A percentile compares a stretch with the other conserved stretches of the same genome.
These are phyloP conservation scores for Nemania abortiva DNA, from an alignment of 2,329 filamentous ascomycete species.

Conservation along the genomic window DNA sequence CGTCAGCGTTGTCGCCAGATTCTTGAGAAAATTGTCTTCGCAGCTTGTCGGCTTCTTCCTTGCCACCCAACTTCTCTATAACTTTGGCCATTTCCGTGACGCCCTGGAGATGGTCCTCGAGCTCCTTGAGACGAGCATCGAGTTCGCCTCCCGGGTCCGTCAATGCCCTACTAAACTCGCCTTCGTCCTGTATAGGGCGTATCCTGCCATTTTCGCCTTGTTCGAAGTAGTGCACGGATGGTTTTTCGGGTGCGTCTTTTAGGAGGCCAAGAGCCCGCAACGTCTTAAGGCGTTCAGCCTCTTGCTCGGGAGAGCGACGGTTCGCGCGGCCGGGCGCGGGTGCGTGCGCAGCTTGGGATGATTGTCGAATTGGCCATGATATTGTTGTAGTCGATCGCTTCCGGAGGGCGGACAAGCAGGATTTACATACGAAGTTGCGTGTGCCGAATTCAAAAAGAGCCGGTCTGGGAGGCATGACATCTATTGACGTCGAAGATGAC, in stretches of 20 bases:
- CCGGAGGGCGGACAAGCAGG: constrained; percentile 46
- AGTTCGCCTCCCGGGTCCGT: constrained; percentile 54
- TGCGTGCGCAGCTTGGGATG: constrained; percentile 43
- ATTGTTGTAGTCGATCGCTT: constrained; percentile 37
- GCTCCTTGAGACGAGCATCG: constrained; percentile 53
- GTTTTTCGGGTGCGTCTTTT: constrained; percentile 38
- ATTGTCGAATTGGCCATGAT: constrained; percentile 47
- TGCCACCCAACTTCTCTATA: constrained; percentile 47
- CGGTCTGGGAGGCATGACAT: constrained; percentile 47
- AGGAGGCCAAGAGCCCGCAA: constrained; percentile 48
- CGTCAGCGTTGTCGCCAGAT: constrained; percentile 5
- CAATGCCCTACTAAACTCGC: constrained; percentile 58
- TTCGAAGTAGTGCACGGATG: constrained; percentile 62
- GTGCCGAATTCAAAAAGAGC: constrained; percentile 44
- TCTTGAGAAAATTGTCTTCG: constrained; percentile 45
- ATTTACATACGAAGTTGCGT: constrained; percentile 50
- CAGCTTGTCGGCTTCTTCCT: constrained; percentile 49
- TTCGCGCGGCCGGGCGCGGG: constrained; percentile 34
- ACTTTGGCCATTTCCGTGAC: constrained; percentile 44
- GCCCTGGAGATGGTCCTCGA: constrained; percentile 55
- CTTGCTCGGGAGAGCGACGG: constrained; percentile 41
- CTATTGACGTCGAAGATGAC: constrained; percentile 6
- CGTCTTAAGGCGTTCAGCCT: constrained; percentile 48
- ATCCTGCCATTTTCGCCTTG: constrained; percentile 57
- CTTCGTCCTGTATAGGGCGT: constrained; percentile 54